Conservation (phyloP, 495 filamentous ascomycete genomes). For the Cetradonia linearis region DNA sequence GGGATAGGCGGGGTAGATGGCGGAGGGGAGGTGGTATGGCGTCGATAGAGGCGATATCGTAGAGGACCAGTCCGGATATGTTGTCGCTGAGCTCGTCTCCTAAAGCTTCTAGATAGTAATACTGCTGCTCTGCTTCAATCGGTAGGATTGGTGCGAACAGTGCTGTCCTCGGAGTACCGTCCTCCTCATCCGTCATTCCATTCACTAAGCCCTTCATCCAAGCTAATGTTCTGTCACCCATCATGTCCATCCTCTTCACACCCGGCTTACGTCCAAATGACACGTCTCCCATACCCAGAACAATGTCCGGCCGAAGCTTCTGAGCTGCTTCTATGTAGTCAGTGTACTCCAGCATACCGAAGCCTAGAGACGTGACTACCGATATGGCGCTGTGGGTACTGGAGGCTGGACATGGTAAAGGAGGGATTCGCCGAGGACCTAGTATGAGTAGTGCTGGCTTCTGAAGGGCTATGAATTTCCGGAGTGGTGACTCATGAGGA, state of each 20-base stretch:
- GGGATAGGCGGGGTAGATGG: conserved; percentile 59
- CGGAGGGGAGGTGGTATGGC: conserved; percentile 49
- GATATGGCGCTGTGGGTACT: conserved; percentile 66
- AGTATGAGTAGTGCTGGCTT: conserved; percentile 56
- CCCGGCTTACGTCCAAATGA: conserved; percentile 49
- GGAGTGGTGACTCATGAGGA: conserved; percentile 44
- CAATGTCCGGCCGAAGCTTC: conserved; percentile 67
- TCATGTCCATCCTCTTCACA: conserved; percentile 62
- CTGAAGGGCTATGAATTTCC: conserved; percentile 58
- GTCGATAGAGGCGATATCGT: conserved; percentile 59
- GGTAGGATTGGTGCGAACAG: conserved; percentile 79
- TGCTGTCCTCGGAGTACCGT: conserved; percentile 27
- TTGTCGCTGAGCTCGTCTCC: conserved; percentile 39
- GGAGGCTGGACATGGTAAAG: conserved; percentile 58
- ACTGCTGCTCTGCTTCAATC: conserved; percentile 60
- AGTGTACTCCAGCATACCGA: conserved; percentile 52
- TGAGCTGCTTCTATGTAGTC: conserved; percentile 56
- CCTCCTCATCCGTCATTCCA: conserved; percentile 29
- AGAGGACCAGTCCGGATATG: conserved; percentile 72
- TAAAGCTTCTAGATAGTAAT: conserved; percentile 63
- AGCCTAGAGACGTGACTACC: conserved; percentile 76
- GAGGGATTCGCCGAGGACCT: conserved; percentile 65
- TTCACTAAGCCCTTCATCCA: conserved; percentile 53
- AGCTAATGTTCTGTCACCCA: conserved; percentile 71
- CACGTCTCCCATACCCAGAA: conserved; percentile 68